Conservation (phyloP, 805 yeast species). For the Teunomyces funiuensis region DNA sequence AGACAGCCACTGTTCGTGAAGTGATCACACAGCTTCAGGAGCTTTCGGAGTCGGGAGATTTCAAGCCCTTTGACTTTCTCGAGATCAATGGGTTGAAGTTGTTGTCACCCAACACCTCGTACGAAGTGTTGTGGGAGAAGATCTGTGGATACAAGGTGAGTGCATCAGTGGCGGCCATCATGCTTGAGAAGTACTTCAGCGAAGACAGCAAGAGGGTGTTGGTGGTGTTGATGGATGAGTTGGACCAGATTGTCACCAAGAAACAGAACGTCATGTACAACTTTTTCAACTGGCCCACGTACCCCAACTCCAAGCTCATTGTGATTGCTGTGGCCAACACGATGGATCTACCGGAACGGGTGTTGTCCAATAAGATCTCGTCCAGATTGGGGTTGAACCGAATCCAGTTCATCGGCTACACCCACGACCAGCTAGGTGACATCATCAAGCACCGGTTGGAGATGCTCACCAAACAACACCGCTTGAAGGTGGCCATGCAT, state of each 20-base stretch:
- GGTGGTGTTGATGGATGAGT: conserved; percentile 83
- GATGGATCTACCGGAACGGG: conserved; percentile 93
- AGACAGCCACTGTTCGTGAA: conserved; percentile 89
- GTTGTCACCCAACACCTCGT: conserved; percentile 74
- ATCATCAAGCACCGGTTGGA: conserved; percentile 75
- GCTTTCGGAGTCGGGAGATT: conserved; percentile 22
- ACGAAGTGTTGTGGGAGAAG: conserved; percentile 79
- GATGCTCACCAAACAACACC: conserved; percentile 31
- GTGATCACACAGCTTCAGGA: conserved; percentile 68
- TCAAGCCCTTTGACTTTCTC: conserved; percentile 59
- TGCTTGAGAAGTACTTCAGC: conserved; percentile 70
- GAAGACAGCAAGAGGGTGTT: conserved; percentile 29
- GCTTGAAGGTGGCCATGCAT: conserved; percentile 46
- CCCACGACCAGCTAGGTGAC: conserved; percentile 69
- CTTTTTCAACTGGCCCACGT: conserved; percentile 96
- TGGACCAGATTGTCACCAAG: conserved; percentile 85
- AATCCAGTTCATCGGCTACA: conserved; percentile 85
- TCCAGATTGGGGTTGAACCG: conserved; percentile 88
- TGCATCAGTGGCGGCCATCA: conserved; percentile 61
- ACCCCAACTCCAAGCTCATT: conserved; percentile 71
- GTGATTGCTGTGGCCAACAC: conserved; percentile 95
- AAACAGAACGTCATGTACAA: conserved; percentile 89
- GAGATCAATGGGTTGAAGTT: conserved; percentile 92
- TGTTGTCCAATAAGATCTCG: conserved; percentile 82
- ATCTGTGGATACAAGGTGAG: conserved; percentile 58